A percentile compares a stretch with the other conserved stretches of the same genome.
Conservation (phyloP, 2,329 filamentous ascomycete species). For the Raffaelea deltoideospora region DNA sequence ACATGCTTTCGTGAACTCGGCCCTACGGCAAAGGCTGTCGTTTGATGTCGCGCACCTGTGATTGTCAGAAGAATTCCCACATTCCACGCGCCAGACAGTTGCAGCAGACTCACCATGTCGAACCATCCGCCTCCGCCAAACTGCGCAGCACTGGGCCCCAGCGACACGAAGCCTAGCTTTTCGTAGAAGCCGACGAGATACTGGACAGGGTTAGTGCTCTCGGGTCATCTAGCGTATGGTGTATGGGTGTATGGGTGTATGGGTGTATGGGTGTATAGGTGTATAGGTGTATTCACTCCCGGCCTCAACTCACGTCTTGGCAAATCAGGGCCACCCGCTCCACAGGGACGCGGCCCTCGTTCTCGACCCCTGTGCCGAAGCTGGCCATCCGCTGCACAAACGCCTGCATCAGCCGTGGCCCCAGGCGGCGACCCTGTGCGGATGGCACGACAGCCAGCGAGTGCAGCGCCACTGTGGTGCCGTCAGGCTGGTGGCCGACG, state of each 20-base stretch:
- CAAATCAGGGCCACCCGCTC: constrained; percentile 62
- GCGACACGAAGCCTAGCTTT: constrained; percentile 55
- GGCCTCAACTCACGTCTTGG: constrained; percentile 54
- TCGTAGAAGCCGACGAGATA: constrained; percentile 61
- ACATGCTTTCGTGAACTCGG: not conserved
- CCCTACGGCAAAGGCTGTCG: not conserved
- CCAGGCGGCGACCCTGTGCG: constrained; percentile 60
- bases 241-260: not conserved
- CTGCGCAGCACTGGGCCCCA: constrained; percentile 51
- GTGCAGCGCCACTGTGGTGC: constrained; percentile 66
- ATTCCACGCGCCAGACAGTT: not conserved
- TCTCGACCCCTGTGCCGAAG: constrained; percentile 44
- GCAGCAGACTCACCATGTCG: constrained; percentile 47
- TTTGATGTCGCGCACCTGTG: no score
- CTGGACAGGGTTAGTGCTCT: no score
- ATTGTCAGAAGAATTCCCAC: not conserved
- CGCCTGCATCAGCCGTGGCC: constrained; percentile 55
- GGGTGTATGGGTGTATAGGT: no score
- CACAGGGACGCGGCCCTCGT: not conserved
- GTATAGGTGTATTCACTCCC: no score
- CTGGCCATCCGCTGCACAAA: constrained; percentile 66
- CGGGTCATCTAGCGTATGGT: not conserved
- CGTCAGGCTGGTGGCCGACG: constrained; percentile 55
- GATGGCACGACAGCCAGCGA: constrained; percentile 66
- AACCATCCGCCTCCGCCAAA: constrained; percentile 73